Base-by-base conservation (phyloP, 768 basidiomycete genomes). In the Tricholoma hemisulphureum region DNA sequence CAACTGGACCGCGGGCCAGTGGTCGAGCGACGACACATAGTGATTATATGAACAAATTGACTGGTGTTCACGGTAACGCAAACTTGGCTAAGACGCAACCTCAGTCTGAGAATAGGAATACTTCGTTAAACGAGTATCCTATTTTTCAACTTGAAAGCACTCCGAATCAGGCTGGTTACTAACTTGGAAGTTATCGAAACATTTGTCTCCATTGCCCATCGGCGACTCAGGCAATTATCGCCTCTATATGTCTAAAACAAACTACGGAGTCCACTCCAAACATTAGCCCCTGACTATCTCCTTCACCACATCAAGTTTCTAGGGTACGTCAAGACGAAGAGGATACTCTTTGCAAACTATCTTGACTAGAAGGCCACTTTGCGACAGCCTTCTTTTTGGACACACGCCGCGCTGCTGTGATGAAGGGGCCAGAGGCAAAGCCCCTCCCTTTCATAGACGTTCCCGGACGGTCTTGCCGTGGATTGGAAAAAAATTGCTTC, bases 301-400 rank as follows among this genome's bases (percentile, higher is more conserved):
- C 26, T 53, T 41, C 18, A 18, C 37, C 7, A 39, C 69, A 28
- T 41, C 21, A 10, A 41, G 24, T 41, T 53, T 53, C 21, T 53
- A 26, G 14, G 53, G n/a, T 16, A 28, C 29, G 2, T 43, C 41
- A 29, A 28, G 35, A 29, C 29, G 37, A 2, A 41, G 7, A 34
- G 53, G 53, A 5, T 23, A 53, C 37, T n/a, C 24, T 37, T 43
- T 21, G 41, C 10, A 21, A 23, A 1, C 20, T 18, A 1, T 39
- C 21, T 21, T 43, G 9, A 2, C n/a, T 23, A n/a, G 16, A 6
- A 26, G 4, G 20, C 18, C 2, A 26, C 14, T 26, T 46, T 6
- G 46, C 26, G 46, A 28, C 24, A 16, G 46, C 8, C 2, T 28
- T 26, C 26, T 7, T 28, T 4, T 20, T 26, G 45, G 26, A 26